These are phyloP conservation scores for Spathaspora sp. DNA, from an alignment of 1,139 yeast genomes.

Conservation along the genomic window DNA sequence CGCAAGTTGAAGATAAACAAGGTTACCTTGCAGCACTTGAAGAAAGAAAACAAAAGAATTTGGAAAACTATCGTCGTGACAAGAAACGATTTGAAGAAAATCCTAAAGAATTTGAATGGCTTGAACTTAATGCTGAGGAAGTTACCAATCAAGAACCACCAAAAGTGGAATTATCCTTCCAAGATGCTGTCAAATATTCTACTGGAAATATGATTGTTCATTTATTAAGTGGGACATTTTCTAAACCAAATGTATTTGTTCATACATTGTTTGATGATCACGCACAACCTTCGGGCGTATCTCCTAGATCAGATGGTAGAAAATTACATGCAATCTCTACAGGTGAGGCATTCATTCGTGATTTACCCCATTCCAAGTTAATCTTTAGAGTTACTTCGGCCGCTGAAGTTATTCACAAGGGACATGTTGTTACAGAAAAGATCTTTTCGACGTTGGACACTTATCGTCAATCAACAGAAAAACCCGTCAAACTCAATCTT, in stretches of 20 bases:
- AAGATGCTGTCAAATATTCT: constrained; percentile 52
- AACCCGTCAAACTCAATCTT: constrained; percentile 47
- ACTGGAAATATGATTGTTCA: constrained; percentile 64
- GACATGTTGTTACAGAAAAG: constrained; percentile 52
- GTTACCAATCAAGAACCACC: constrained; percentile 44
- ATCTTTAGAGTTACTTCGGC: constrained; percentile 56
- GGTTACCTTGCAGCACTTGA: constrained; percentile 31
- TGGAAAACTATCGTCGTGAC: constrained; percentile 31
- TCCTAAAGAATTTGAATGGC: constrained; percentile 67
- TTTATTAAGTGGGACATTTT: constrained; percentile 48
- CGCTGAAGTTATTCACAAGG: constrained; percentile 44
- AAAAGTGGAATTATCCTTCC: constrained; percentile 51
- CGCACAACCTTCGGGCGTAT: constrained; percentile 56
- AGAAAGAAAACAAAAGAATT: constrained; percentile 29
- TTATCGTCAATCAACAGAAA: constrained; percentile 45
- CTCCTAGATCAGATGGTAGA: constrained; percentile 45
- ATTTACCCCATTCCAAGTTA: constrained; percentile 58
- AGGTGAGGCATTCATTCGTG: constrained; percentile 66
- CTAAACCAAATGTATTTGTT: constrained; percentile 48
- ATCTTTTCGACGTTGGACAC: constrained; percentile 52
- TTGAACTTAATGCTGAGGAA: constrained; percentile 43
- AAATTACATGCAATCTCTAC: constrained; percentile 38
- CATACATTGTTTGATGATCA: constrained; percentile 67
- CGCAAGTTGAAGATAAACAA: constrained; percentile 45
- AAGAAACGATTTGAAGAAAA: constrained; percentile 52